Percentiles rank a stretch among this genome's conserved stretches.
phyloP scores from a whole-genome alignment of 1,139 yeast genomes.

The Candida tunisiensis region DNA sequence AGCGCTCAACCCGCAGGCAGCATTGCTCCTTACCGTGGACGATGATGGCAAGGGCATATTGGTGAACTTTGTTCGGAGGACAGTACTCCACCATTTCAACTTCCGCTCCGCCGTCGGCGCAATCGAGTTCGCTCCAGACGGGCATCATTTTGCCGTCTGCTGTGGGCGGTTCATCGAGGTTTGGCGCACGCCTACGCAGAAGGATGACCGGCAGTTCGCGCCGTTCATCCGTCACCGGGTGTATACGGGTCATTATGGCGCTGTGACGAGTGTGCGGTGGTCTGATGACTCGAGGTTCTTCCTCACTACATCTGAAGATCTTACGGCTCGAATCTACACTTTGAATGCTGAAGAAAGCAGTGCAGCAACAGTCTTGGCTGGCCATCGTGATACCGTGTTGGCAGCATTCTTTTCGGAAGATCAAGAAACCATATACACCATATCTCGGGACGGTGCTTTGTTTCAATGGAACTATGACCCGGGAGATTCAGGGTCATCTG shows the following conservation, averaged over 20 bases:
- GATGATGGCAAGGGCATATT: constrained; percentile 82
- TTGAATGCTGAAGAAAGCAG: constrained; percentile 54
- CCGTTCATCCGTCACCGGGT: constrained; percentile 86
- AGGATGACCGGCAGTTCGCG: constrained; percentile 67
- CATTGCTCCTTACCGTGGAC: constrained; percentile 72
- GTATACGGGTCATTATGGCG: constrained; percentile 87
- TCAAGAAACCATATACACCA: constrained; percentile 80
- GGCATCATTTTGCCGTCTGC: constrained; percentile 74
- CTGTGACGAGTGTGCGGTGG: constrained; percentile 70
- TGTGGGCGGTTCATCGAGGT: constrained; percentile 72
- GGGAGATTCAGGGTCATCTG: constrained; percentile 30
- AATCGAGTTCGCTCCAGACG: constrained; percentile 78
- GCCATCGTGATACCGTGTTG: constrained; percentile 81
- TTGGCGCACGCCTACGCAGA: constrained; percentile 78
- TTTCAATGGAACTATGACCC: constrained; percentile 82
- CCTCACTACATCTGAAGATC: constrained; percentile 74
- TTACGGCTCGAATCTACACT: constrained; percentile 80
- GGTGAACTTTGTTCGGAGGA: constrained; percentile 67
- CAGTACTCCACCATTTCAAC: constrained; percentile 90
- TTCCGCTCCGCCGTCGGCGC: constrained; percentile 67
- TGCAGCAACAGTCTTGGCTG: constrained; percentile 78
- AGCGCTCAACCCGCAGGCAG: constrained; percentile 70
- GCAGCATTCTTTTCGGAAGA: constrained; percentile 72
- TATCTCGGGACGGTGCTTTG: constrained; percentile 89
- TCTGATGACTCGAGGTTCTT: constrained; percentile 80